A percentile compares a stretch with the other conserved stretches of the same genome.
Evolutionary conservation across 2,329 filamentous ascomycete genomes (phyloP).

Genomic region (Fusarium piperis): DNA sequence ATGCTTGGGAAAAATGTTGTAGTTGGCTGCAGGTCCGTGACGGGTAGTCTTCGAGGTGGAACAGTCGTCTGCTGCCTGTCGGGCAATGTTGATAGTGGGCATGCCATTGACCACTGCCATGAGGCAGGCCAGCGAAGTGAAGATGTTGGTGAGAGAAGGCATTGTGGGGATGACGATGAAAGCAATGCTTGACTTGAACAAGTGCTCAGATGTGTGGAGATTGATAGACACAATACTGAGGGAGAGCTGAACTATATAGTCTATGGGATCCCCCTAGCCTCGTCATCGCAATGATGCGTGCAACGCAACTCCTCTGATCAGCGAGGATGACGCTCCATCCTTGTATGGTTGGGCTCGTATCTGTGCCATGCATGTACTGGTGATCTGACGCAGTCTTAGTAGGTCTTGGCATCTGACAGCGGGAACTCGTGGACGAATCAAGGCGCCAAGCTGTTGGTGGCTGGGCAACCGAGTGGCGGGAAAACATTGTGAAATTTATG

Average conservation of each 20-base stretch:
- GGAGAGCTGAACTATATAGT: not conserved
- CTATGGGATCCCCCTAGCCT: not conserved
- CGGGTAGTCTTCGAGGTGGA: not conserved
- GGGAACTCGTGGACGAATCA: not conserved
- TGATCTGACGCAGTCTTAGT: not conserved
- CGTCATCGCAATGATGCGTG: not conserved
- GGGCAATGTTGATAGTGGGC: conserved; percentile 4
- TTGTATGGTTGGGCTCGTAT: not conserved
- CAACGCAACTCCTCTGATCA: not conserved
- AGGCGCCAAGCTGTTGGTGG: not conserved
- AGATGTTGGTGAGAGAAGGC: conserved; percentile 14
- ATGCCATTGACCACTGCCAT: conserved; percentile 6
- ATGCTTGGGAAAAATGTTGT: conserved; percentile 29
- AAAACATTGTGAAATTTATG: not conserved
- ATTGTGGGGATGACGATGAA: conserved; percentile 2
- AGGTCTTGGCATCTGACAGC: not conserved
- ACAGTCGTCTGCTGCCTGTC: conserved; percentile 13
- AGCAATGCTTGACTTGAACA: not conserved
- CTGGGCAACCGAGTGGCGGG: not conserved
- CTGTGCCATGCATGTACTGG: not conserved
- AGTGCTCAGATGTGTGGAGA: not conserved
- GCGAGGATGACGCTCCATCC: not conserved
- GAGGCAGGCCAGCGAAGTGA: conserved; percentile 8
- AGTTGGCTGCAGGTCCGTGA: not conserved
- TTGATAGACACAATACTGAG: not conserved